Evolutionary conservation across 345 rosid species (phyloP).

Genomic region (Limnanthes douglasii): DNA sequence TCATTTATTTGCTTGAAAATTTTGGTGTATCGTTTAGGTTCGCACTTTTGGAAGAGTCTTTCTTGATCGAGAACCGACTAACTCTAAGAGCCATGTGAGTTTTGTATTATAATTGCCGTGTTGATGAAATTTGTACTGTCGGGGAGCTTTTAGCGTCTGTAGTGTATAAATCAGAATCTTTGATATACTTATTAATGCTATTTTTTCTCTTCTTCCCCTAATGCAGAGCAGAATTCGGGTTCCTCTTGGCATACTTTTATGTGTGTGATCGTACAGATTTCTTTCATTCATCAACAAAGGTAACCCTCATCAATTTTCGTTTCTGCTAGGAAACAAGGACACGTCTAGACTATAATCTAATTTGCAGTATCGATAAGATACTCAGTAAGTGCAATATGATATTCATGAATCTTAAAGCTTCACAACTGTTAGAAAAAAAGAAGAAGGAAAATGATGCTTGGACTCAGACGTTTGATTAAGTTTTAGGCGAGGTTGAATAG

Average conservation of each 20-base stretch:
- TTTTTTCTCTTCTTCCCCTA: not conserved
- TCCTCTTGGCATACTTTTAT: slow-evolving; percentile 51
- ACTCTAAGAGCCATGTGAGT: slow-evolving; percentile 89
- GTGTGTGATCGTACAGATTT: slow-evolving; percentile 87
- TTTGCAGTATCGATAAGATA: not conserved
- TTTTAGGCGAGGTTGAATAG: slow-evolving; percentile 1
- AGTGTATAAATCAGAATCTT: too few species aligned
- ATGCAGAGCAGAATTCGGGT: slow-evolving; percentile 66
- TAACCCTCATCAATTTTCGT: slow-evolving; percentile 12
- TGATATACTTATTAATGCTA: not conserved
- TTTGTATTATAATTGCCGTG: not conserved
- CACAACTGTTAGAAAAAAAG: not conserved
- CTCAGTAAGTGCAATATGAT: slow-evolving; percentile 3
- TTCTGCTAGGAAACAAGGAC: not conserved
- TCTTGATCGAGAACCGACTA: slow-evolving; percentile 67
- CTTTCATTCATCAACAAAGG: slow-evolving; percentile 72
- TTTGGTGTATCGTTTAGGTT: slow-evolving; percentile 30
- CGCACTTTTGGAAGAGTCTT: slow-evolving; percentile 66
- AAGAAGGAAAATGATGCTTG: not conserved
- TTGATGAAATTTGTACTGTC: not conserved
- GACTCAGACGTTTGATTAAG: not conserved
- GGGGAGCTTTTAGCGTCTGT: too few species aligned
- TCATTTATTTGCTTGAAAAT: slow-evolving; percentile 1
- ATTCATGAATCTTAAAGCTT: not conserved
- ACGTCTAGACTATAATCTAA: slow-evolving; percentile 2